Evolutionary conservation across 1,284 basidiomycete species (phyloP), one percentile per base, ranked within the genome.

Genomic region (Ustilago trichophora): DNA sequence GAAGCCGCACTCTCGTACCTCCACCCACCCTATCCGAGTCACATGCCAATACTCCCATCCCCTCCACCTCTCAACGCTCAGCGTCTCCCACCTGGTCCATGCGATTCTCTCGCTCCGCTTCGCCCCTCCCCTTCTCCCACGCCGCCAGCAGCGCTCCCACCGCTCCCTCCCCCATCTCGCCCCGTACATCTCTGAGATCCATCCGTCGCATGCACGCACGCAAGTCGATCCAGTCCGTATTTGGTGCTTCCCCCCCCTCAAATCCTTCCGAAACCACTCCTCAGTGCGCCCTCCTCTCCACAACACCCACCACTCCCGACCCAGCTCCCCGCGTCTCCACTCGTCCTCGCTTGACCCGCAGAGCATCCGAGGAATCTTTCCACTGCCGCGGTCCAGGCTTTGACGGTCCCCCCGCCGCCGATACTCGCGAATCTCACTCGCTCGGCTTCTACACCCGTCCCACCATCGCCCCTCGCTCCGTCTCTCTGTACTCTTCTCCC

Each of bases 181-280:
- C 46, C n/a, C 44, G 24, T 16, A 50, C 43, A 21, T 64, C 60
- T n/a, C 60, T 64, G 15, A 25, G 52, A 9, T 62, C 59, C 22
- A 62, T 62, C 27, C 59, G 59, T 22, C 59, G 55, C 25, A 49
- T 49, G 46, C 59, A 62, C 25, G 46, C 51, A 6, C 59, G 52
- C 48, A 59, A 43, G 29, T 50, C 53, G 29, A 44, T 64, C 29
- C 31, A 40, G 10, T 57, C 60, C 43, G 29, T 48, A 38, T 46
- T 52, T 24, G 29, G 15, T 15, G 19, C 46, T 11, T 31, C 45
- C 16, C 18, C 53, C 5, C 37, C 53, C 10, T 27, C 29, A 15
- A n/a, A n/a, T n/a, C n/a, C n/a, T n/a, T n/a, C n/a, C n/a, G 42
- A 29, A 9, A 22, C 18, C 37, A 26, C 15, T 4, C 3, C 37